phyloP scores from a whole-genome alignment of 1,284 basidiomycete genomes.

The Tranzscheliella williamsii region DNA sequence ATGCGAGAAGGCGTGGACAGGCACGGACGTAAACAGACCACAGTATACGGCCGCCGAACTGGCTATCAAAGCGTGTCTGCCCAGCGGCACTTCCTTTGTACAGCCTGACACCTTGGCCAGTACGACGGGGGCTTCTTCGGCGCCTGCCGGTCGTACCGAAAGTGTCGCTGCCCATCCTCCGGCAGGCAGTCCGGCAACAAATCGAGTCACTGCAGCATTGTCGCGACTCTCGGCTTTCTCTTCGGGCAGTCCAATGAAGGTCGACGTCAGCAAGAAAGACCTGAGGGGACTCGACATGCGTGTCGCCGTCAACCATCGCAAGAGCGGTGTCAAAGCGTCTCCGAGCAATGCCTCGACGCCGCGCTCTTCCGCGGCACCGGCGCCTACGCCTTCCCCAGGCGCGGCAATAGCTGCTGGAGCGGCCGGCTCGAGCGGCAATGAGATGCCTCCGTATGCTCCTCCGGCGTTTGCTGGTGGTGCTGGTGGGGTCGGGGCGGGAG shows the following conservation, averaged over 20 bases:
- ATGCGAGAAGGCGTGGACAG: neutral
- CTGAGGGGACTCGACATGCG: neutral
- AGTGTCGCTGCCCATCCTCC: neutral
- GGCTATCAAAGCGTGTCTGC: constrained; percentile 9
- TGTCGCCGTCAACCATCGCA: neutral
- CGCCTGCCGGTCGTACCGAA: neutral
- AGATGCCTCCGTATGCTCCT: no score
- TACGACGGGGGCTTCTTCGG: neutral
- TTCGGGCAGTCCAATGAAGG: neutral
- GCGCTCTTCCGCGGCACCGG: neutral
- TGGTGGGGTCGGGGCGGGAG: no score
- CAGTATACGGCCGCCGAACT: constrained; percentile 10
- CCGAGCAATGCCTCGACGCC: neutral
- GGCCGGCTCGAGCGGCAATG: no score
- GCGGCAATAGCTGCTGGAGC: no score
- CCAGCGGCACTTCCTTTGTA: constrained; percentile 7
- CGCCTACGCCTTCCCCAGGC: neutral
- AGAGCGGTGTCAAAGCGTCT: neutral
- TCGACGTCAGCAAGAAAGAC: neutral
- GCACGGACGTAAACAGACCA: constrained; percentile 1
- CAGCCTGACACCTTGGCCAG: neutral
- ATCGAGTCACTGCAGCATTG: neutral
- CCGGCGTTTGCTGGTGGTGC: no score
- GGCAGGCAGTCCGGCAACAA: neutral
- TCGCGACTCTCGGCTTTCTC: neutral